Evolutionary conservation across 352 stramenopile genomes (phyloP), one percentile per base, ranked within the genome.

Genomic region (Phytopythium ostracodes): DNA sequence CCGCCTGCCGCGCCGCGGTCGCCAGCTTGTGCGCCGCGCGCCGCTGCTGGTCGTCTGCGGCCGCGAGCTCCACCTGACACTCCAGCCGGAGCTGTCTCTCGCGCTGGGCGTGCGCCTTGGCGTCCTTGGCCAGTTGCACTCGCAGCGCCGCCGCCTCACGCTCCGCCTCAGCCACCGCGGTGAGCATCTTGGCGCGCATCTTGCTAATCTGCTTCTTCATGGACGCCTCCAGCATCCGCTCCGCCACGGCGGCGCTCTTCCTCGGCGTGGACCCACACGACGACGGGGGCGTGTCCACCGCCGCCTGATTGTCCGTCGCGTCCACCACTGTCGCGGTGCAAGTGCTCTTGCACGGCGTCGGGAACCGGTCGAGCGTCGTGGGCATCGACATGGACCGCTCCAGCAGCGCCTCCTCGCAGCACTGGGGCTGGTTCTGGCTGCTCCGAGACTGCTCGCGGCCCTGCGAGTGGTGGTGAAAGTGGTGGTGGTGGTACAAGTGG

Each of bases 31-130:
- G 77, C 27, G 73, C 82, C 18, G 72, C 60, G 17, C 70, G 52
- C 0, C 71, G 61, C 54, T 88, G 75, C 43, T 77, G 79, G 29
- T 91, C 73, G 63, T 87, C 75, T 22, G 84, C 59, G 25, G 67
- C 65, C 22, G 68, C 55, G n/a, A 88, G 54, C 54, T 82, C 73
- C 38, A 76, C 64, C 14, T 72, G 82, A 6, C 56, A 68, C 47
- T 87, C 76, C 44, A 86, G 68, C 24, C 65, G 70, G 31, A 87
- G 54, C 51, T 88, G 75, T 20, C 74, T 77, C 68, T 89, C 79
- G 11, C 72, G 72, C 17, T 73, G 70, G 14, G 67, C 76, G 43
- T 72, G 59, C 36, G 42, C 64, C 52, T 64, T 65, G 54, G 70
- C 75, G 52, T 72, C 60, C 15, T 70, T 65, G 62, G 82, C 72